phyloP scores from a whole-genome alignment of 208 protist species.

The Balamuthia mandrillaris region DNA sequence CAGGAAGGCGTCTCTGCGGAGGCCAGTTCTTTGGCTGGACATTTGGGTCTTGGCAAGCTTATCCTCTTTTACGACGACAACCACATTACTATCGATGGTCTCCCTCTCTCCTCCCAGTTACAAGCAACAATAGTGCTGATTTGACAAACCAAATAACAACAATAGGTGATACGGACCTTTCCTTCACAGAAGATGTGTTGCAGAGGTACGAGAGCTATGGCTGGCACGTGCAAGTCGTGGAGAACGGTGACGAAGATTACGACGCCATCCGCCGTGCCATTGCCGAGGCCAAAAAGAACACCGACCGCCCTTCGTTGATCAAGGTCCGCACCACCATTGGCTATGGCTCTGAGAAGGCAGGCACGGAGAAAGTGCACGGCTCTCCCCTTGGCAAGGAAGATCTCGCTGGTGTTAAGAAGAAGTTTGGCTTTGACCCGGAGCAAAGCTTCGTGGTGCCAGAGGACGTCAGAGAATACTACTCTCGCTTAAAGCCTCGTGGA shows the following conservation, averaged over 20 bases:
- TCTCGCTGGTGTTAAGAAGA: slow-evolving; percentile 82
- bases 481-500: neutral
- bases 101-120: neutral
- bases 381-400: slow-evolving; percentile 92
- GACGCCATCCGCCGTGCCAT: slow-evolving; percentile 82
- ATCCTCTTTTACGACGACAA: slow-evolving; percentile 98
- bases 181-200: slow-evolving; percentile 93
- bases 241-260: slow-evolving; percentile 78
- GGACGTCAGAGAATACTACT: slow-evolving; percentile 45
- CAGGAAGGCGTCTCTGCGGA: slow-evolving; percentile 92
- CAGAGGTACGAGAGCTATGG: slow-evolving; percentile 90
- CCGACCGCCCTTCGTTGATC: slow-evolving; percentile 92
- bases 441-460: slow-evolving; percentile 86
- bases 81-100: slow-evolving; percentile 95
- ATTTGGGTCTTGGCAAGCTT: slow-evolving; percentile 91
- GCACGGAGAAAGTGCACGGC: slow-evolving; percentile 93
- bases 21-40: slow-evolving; percentile 88
- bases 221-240: slow-evolving; percentile 92
- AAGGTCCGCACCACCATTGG: slow-evolving; percentile 80
- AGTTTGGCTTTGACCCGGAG: slow-evolving; percentile 84
- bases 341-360: slow-evolving; percentile 84
- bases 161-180: slow-evolving; percentile 80
- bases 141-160: neutral
- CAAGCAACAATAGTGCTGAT: neutral
- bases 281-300: slow-evolving; percentile 78